phyloP scores from a whole-genome alignment of 2,329 filamentous ascomycete species.

The Aspergillus terreus region DNA sequence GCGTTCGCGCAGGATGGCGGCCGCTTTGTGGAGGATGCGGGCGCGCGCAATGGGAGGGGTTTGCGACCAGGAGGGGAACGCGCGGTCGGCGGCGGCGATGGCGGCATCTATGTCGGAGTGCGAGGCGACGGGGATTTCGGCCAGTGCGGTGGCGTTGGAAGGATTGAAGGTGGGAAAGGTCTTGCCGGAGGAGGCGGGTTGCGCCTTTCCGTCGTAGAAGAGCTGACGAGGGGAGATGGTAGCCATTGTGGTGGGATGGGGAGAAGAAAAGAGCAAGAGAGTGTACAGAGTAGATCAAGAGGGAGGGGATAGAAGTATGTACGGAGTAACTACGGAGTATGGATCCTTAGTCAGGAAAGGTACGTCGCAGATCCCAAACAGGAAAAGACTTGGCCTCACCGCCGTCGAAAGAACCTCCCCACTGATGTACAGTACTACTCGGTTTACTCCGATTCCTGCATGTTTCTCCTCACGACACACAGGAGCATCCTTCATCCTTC shows the following conservation, averaged over 20 bases:
- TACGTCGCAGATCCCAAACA: background rate
- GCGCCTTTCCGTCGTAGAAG: constrained; percentile 70
- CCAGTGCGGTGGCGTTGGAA: constrained; percentile 64
- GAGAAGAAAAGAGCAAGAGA: constrained; percentile 11
- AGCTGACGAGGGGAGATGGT: constrained; percentile 56
- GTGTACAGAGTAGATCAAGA: background rate
- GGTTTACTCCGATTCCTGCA: background rate
- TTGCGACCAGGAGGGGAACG: constrained; percentile 72
- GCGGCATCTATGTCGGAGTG: constrained; percentile 66
- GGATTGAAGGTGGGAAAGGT: constrained; percentile 73
- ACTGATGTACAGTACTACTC: too few relatives aligned
- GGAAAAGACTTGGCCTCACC: too few relatives aligned
- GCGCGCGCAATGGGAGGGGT: constrained; percentile 72
- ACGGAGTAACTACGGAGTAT: background rate
- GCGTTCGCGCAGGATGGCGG: constrained; percentile 65
- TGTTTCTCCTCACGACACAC: too few relatives aligned
- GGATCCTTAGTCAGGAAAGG: background rate
- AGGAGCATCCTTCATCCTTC: too few relatives aligned
- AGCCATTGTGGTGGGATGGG: constrained; percentile 18
- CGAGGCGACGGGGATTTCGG: constrained; percentile 69
- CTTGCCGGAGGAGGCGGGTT: constrained; percentile 55
- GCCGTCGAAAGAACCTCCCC: too few relatives aligned
- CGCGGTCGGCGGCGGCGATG: constrained; percentile 64
- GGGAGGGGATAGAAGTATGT: constrained; percentile 1
- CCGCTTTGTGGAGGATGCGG: constrained; percentile 73